Base-by-base conservation (phyloP, 139 green algal species). In the Pseudopediastrum boryanum region DNA sequence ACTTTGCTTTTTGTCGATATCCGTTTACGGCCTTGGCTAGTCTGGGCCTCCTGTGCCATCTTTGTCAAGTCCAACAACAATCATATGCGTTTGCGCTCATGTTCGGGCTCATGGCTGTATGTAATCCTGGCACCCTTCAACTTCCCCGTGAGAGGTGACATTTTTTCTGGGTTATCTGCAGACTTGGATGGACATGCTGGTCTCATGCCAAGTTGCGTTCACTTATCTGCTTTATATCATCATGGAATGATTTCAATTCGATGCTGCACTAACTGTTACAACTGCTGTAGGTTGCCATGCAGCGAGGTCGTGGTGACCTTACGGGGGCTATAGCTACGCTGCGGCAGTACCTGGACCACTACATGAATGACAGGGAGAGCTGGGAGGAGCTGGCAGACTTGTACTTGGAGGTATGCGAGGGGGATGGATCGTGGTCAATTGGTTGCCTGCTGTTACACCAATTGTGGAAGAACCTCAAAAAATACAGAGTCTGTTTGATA, bases 341-440 rank as follows among this genome's bases (percentile, higher is more conserved):
- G 29, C 77, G 68, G 31, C 83, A 78, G 9, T 95, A 97, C 73
- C 68, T 98, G 36, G 80, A 91, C 23, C 44, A 81, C 46, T 94
- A 85, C 51, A 64, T 75, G 29, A 88, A 82, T 39, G 94, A 98
- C 85, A 86, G 71, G 46, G 84, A 90, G 29, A 93, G 83, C 0
- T 98, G 94, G 94, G 92, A 97, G 75, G 90, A 98, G 85, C 82
- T 95, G 54, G 91, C 83, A 19, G 86, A 94, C 4, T 27, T 95
- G 31, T 97, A 98, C 65, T 54, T 97, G 8, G 85, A 94, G 90
- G 84, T 91, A 41, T 3, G 78, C n/a, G n/a, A n/a, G n/a, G n/a
- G n/a, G n/a, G n/a, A n/a, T n/a, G n/a, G n/a, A n/a, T n/a, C n/a
- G n/a, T n/a, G n/a, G n/a, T n/a, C n/a, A n/a, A n/a, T n/a, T n/a